A percentile compares a stretch with the other conserved stretches of the same genome.
These are phyloP conservation scores for Zarea fungicola DNA, from an alignment of 2,329 filamentous ascomycete genomes.

Conservation along the genomic window DNA sequence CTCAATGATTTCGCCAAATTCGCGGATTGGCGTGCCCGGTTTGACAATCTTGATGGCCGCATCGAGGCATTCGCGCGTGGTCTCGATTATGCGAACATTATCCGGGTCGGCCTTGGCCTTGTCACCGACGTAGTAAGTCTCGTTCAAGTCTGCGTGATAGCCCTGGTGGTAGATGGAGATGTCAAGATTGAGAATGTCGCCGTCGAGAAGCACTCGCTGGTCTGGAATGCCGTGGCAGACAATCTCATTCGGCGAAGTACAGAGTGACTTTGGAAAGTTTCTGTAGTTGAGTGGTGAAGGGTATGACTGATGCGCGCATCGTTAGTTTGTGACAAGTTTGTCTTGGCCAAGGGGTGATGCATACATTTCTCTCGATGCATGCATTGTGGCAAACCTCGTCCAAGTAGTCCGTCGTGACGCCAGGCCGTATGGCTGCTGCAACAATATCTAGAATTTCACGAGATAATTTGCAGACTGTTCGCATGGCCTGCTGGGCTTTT, in stretches of 20 bases:
- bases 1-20: slow-evolving; percentile 92
- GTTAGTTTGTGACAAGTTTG: background rate
- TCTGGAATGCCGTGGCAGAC: slow-evolving; percentile 99
- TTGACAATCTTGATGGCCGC: slow-evolving; percentile 87
- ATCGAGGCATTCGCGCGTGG: slow-evolving; percentile 80
- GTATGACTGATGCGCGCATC: slow-evolving; percentile 69
- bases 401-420: slow-evolving; percentile 91
- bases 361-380: slow-evolving; percentile 84
- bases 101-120: slow-evolving; percentile 79
- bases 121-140: slow-evolving; percentile 96
- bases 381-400: slow-evolving; percentile 94
- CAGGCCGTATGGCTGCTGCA: slow-evolving; percentile 76
- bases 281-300: slow-evolving; percentile 93
- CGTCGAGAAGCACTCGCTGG: slow-evolving; percentile 76
- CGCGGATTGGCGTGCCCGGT: slow-evolving; percentile 84
- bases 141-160: slow-evolving; percentile 94
- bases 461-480: slow-evolving; percentile 83
- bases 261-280: slow-evolving; percentile 95
- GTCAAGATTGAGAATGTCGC: slow-evolving; percentile 96
- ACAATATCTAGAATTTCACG: slow-evolving; percentile 91
- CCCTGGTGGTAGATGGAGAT: slow-evolving; percentile 91
- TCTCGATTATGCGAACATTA: slow-evolving; percentile 83
- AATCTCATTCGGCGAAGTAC: slow-evolving; percentile 92
- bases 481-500: slow-evolving; percentile 80
- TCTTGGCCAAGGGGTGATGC: slow-evolving; percentile 31